These are phyloP conservation scores for Beauveria asiatica DNA, from an alignment of 2,329 filamentous ascomycete genomes.

Conservation along the genomic window DNA sequence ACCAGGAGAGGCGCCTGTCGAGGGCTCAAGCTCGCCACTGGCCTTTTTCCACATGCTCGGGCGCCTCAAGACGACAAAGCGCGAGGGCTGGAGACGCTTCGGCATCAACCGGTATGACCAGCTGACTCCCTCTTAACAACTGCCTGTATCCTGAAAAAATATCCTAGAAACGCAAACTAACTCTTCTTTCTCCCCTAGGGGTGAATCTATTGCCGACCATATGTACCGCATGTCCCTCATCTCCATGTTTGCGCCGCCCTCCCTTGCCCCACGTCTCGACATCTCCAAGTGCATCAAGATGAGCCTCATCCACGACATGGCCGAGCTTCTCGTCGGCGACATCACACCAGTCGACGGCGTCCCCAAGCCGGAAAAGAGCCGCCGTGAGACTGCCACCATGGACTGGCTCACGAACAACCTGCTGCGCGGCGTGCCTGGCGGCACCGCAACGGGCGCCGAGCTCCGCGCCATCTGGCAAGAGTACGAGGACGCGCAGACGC, in stretches of 20 bases:
- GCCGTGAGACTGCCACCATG: constrained; percentile 84
- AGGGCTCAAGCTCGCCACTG: constrained; percentile 63
- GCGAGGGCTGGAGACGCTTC: constrained; percentile 92
- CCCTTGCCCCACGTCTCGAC: constrained; percentile 64
- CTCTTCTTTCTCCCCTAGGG: constrained; percentile 31
- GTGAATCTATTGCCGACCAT: constrained; percentile 93
- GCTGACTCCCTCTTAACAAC: background rate
- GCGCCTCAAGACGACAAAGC: constrained; percentile 89
- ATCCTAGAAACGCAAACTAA: background rate
- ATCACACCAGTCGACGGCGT: constrained; percentile 90
- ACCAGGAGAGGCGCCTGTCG: constrained; percentile 41
- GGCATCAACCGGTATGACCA: constrained; percentile 50
- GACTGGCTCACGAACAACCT: constrained; percentile 72
- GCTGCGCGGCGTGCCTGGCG: constrained; percentile 67
- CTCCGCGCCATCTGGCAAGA: constrained; percentile 84
- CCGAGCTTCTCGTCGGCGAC: constrained; percentile 87
- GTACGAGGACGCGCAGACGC: constrained; percentile 80
- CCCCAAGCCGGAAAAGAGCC: constrained; percentile 76
- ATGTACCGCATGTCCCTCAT: constrained; percentile 99
- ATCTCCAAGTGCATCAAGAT: constrained; percentile 83
- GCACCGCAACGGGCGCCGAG: constrained; percentile 53
- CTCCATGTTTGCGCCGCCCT: constrained; percentile 78
- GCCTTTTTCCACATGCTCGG: constrained; percentile 93
- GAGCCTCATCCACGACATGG: constrained; percentile 97
- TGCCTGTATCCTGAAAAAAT: background rate